phyloP scores from a whole-genome alignment of 163 green algal species.

The Trebouxiophyceae sp. region DNA sequence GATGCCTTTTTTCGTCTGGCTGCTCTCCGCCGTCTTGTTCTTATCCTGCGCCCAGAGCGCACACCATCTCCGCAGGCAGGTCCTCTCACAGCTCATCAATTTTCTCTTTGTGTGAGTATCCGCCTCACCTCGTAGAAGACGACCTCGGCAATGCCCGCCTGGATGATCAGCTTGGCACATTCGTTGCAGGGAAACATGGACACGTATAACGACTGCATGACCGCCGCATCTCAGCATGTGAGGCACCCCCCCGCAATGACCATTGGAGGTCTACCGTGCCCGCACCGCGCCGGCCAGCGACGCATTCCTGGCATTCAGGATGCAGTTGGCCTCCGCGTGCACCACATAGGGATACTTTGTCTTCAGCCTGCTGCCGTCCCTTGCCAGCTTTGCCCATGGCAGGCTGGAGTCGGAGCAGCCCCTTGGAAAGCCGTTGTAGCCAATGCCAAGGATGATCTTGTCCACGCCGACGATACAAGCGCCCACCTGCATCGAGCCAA shows the following conservation, averaged over 20 bases:
- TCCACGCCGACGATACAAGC: constrained; percentile 81
- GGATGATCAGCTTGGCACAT: constrained; percentile 97
- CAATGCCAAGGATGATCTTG: constrained; percentile 93
- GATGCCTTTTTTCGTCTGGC: background rate
- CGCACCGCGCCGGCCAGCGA: constrained; percentile 51
- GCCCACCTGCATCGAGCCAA: constrained; percentile 64
- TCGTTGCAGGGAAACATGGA: constrained; percentile 99
- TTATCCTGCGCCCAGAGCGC: background rate
- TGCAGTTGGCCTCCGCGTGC: constrained; percentile 96
- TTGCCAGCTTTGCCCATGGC: constrained; percentile 82
- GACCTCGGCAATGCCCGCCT: constrained; percentile 86
- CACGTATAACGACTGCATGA: constrained; percentile 90
- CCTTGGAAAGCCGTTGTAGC: constrained; percentile 95
- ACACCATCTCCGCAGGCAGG: too few species aligned
- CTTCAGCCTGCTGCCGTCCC: constrained; percentile 18
- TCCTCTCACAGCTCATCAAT: background rate
- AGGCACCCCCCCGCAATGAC: too few species aligned
- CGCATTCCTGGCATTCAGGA: constrained; percentile 92
- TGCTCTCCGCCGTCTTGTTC: too few species aligned
- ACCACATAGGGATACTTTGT: constrained; percentile 93
- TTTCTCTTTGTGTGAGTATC: background rate
- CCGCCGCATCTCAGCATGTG: too few species aligned
- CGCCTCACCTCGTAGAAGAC: constrained; percentile 72
- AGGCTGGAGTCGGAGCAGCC: constrained; percentile 69
- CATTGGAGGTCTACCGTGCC: too few species aligned